Evolutionary conservation across 495 filamentous ascomycete species (phyloP), one percentile per base, ranked within the genome.

Genomic region (Copromyces sp.): DNA sequence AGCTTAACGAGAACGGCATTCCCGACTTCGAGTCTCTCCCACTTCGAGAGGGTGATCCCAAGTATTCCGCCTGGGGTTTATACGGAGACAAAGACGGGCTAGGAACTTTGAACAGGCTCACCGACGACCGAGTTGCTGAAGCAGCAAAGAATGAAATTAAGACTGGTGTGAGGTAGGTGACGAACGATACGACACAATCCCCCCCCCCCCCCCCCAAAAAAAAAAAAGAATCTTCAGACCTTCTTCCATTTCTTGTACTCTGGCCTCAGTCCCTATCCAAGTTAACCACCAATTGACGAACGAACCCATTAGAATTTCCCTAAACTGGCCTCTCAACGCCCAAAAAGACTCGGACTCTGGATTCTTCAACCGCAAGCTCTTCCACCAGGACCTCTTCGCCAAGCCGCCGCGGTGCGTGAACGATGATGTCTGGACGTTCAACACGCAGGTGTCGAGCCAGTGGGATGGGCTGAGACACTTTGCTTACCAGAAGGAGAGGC

Each of bases 381-480:
- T 86, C 74, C 78, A 83, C 69, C 81, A 84, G 73, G 70, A 83
- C 9, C 69, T 86, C 29, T 77, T 80, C 69, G 75, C 77, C 38
- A 83, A 82, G 76, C 71, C 75, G 14, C 78, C 78, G 40, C 74
- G 79, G 47, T 73, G 75, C 29, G 84, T 89, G 40, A 90, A 89
- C 71, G 88, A 90, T 75, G 88, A 90, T 78, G 76, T 86, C 29
- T 84, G 87, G 83, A 84, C 81, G 14, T 88, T 91, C 75, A 91
- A 91, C 77, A 85, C 89, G 14, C 89, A 91, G 81, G 77, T 80
- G 17, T 78, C 77, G 5, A 79, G 78, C 68, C 82, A 84, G 72
- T 84, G 83, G 83, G 84, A 86, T 69, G 82, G 82, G 14, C 70
- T 84, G 39, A 79, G 83, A 14, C 83, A 86, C 75, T 85, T 78